Evolutionary conservation across 495 filamentous ascomycete genomes (phyloP), one percentile per base, ranked within the genome.

Genomic region (Emericellopsis terricola): DNA sequence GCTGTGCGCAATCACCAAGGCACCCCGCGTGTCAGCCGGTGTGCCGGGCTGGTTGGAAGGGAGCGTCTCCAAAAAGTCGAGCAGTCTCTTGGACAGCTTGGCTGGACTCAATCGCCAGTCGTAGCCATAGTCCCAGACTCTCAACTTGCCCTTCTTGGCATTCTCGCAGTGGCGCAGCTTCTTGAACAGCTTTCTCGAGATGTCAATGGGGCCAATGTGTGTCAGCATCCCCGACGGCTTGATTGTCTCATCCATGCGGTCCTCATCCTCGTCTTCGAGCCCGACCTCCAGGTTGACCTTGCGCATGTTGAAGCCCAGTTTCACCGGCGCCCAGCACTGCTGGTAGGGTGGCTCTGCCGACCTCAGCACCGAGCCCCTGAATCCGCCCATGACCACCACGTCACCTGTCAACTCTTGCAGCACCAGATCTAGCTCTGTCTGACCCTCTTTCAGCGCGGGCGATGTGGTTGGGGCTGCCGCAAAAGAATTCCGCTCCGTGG

Each of bases 231-330:
- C 89, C 10, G 72, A 79, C 0, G 85, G 63, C 36, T 81, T 77
- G 34, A 96, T 82, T 11, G 59, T 67, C 39, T 89, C 71, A 42
- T 78, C 69, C 74, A 87, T 87, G 4, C 55, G 67, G 44, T 91
- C 81, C 44, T 96, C 87, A 41, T 92, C 87, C 44, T 86, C 81
- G 8, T 69, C 71, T 6, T 77, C 64, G 16, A 94, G 47, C 1
- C 86, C 87, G 29, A 96, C 76, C 48, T 92, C 86, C 5, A 96
- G 61, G 50, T 96, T 79, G 1, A 89, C 85, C 52, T 87, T 91
- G 28, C 86, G 75, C 19, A 97, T 69, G 38, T 92, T 93, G 29
- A 97, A 52, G 5, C 87, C 86, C 15, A 94, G 80, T 52, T 94
- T 94, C 49, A 97, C 75, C 0, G 87, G 87, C 16, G 91, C 76